Base-by-base conservation (phyloP, 2,329 filamentous ascomycete genomes). In the Penicillium sp. region DNA sequence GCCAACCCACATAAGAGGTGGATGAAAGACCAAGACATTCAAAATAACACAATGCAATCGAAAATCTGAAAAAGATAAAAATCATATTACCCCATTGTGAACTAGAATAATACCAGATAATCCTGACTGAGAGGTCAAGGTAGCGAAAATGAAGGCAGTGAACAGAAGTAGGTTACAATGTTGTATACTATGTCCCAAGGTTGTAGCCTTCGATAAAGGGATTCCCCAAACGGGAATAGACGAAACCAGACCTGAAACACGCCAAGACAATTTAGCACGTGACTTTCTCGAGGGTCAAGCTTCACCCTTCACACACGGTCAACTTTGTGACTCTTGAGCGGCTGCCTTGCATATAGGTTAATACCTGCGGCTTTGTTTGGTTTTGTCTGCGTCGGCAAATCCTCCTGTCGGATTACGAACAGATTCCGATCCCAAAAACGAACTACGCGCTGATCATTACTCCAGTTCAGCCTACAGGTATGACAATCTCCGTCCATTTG, bases 161-260 rank as follows among this genome's bases (percentile, higher is more conserved):
- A 39, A 38, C 19, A 35, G 11, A 18, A 29, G n/a, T 29, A 29
- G 11, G 32, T 13, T 34, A 34, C 32, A 34, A 14, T 34, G 32
- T 8, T 8, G n/a, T n/a, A n/a, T n/a, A n/a, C n/a, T n/a, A n/a
- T n/a, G n/a, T n/a, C n/a, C n/a, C n/a, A n/a, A n/a, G n/a, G n/a
- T n/a, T n/a, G 29, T 34, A 34, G 11, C 23, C 26, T 47, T 42
- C 26, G 41, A 30, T 43, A 32, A 23, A 23, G 27, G 14, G 29
- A 47, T 23, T 23, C 23, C 51, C 51, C 36, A 50, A 53, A 39
- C 27, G 26, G 58, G 63, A 51, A 57, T 61, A 53, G 63, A 56
- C 41, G 34, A 51, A 61, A 34, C 52, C 18, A 43, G 42, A 62
- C 55, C 61, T 69, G 67, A 70, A 70, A 70, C 68, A 64, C 67